These are phyloP conservation scores for Tylopilus balloui DNA, from an alignment of 768 basidiomycete species.

Conservation along the genomic window DNA sequence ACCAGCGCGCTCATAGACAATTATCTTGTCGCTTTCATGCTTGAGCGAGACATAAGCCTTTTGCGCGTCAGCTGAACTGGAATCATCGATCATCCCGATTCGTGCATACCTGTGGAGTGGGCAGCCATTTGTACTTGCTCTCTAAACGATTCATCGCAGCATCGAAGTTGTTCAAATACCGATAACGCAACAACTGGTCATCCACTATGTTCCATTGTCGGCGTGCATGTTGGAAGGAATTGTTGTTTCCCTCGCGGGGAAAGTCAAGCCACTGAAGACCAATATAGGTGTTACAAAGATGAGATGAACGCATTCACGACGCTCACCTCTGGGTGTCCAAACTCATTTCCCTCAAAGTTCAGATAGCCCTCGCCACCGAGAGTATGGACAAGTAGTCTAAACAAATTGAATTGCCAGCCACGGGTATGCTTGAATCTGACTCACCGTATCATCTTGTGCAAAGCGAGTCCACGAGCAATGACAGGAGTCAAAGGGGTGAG, in stretches of 20 bases:
- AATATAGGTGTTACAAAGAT: background rate
- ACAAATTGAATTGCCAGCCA: background rate
- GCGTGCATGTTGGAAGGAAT: slow-evolving; percentile 95
- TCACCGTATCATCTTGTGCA: slow-evolving; percentile 98
- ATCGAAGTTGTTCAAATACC: slow-evolving; percentile 92
- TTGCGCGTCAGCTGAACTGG: slow-evolving; percentile 6
- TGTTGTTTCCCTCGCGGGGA: slow-evolving; percentile 91
- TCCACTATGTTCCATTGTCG: slow-evolving; percentile 96
- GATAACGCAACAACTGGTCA: slow-evolving; percentile 82
- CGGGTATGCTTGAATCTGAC: background rate
- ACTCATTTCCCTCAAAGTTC: slow-evolving; percentile 98
- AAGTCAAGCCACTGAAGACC: slow-evolving; percentile 92
- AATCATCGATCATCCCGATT: background rate
- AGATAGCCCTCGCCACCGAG: slow-evolving; percentile 97
- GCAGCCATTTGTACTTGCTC: slow-evolving; percentile 79
- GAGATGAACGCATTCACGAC: background rate
- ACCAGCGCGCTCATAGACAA: slow-evolving; percentile 92
- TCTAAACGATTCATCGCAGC: slow-evolving; percentile 86
- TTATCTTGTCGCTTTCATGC: slow-evolving; percentile 87
- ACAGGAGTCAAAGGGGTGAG: slow-evolving; percentile 74
- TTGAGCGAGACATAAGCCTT: slow-evolving; percentile 93
- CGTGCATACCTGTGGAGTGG: slow-evolving; percentile 60
- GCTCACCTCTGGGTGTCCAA: slow-evolving; percentile 91
- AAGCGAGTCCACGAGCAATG: slow-evolving; percentile 81
- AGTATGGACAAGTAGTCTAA: slow-evolving; percentile 81